Conservation (phyloP, 1,284 basidiomycete genomes). For the Marasmius sp. region DNA sequence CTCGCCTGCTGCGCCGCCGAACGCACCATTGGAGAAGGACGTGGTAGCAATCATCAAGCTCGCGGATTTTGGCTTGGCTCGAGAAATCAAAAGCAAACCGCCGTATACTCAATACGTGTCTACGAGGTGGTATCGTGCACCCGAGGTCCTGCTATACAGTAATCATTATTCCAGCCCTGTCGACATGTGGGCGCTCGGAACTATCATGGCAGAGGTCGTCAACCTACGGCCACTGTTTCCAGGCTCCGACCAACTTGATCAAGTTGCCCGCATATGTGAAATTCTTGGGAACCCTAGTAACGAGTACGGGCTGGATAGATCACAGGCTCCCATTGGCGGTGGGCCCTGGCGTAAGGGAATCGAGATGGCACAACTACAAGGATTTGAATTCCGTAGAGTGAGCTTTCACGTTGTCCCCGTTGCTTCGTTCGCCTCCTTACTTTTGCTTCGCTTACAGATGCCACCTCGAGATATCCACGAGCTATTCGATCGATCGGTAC, state of each 20-base stretch:
- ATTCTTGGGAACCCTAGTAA: conserved; percentile 90
- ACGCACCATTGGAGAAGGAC: conserved; percentile 80
- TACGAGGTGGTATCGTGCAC: conserved; percentile 98
- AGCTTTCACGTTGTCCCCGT: conserved; percentile 18
- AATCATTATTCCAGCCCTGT: conserved; percentile 95
- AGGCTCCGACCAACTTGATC: conserved; percentile 95
- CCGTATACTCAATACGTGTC: conserved; percentile 99
- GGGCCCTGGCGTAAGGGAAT: conserved; percentile 87
- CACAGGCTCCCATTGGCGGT: conserved; percentile 77
- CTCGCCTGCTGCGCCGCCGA: conserved; percentile 56
- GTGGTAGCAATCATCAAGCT: conserved; percentile 97
- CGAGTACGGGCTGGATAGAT: conserved; percentile 78
- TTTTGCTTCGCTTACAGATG: conserved; percentile 45
- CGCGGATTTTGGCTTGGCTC: conserved; percentile 96
- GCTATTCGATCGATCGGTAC: conserved; percentile 80
- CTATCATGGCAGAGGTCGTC: conserved; percentile 96
- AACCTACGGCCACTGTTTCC: conserved; percentile 97
- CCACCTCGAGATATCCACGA: conserved; percentile 75
- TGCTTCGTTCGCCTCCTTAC: conserved; percentile 9
- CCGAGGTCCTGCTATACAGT: conserved; percentile 92
- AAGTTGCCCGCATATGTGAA: conserved; percentile 88
- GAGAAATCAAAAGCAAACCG: conserved; percentile 85
- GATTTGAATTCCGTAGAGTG: conserved; percentile 92
- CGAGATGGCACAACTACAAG: conserved; percentile 82
- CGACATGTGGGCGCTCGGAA: conserved; percentile 99